phyloP scores from a whole-genome alignment of 768 basidiomycete species.

The Hemileccinum rubropunctum region DNA sequence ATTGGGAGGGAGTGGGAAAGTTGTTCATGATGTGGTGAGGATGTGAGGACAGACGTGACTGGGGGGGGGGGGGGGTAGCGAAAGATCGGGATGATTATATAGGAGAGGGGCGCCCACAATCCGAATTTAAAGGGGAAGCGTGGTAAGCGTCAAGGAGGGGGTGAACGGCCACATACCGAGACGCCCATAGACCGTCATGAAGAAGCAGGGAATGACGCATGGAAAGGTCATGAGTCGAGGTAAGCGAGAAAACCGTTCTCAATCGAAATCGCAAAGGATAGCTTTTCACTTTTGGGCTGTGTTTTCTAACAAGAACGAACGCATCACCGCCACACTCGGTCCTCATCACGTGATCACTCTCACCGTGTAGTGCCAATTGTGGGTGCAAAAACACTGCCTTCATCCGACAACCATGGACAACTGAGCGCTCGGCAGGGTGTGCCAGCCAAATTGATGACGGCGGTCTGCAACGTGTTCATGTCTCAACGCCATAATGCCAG shows the following conservation, averaged over 20 bases:
- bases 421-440: conserved; percentile 9
- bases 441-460: too few species aligned
- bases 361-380: background rate
- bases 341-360: conserved; percentile 13
- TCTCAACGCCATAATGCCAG: conserved; percentile 7
- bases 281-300: conserved; percentile 16
- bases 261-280: conserved; percentile 9
- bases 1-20: background rate
- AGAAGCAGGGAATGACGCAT: background rate
- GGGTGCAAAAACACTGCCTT: conserved; percentile 8
- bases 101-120: conserved; percentile 8
- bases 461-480: too few species aligned
- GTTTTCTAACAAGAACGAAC: conserved; percentile 13
- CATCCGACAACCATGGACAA: conserved; percentile 18
- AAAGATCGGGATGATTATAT: conserved; percentile 17
- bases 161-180: background rate
- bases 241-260: conserved; percentile 1
- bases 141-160: conserved; percentile 3
- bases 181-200: conserved; percentile 9
- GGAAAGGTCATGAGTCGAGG: background rate
- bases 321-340: conserved; percentile 14
- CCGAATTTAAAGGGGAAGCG: conserved; percentile 1
- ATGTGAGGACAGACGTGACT: too few species aligned
- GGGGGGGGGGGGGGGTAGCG: background rate
- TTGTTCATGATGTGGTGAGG: too few species aligned